These are phyloP conservation scores for Cytospora chrysosperma DNA, from an alignment of 2,329 filamentous ascomycete species.

Conservation along the genomic window DNA sequence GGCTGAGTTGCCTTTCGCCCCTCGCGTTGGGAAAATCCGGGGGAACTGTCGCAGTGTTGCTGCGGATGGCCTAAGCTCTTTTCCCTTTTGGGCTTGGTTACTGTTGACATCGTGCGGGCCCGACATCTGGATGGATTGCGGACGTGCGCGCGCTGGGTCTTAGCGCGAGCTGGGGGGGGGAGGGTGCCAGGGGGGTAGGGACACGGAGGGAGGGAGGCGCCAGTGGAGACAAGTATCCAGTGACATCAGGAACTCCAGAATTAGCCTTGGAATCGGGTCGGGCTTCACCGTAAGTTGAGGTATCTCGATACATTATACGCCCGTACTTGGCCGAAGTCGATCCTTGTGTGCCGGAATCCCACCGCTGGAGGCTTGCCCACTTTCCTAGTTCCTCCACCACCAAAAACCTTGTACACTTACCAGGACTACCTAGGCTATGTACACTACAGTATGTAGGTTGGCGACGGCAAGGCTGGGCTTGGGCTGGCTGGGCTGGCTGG, in stretches of 20 bases:
- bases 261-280: neutral
- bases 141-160: neutral
- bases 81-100: conserved; percentile 2
- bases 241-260: neutral
- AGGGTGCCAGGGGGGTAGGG: no score
- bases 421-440: no score
- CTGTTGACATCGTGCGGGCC: neutral
- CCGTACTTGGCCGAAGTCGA: neutral
- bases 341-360: neutral
- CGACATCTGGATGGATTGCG: neutral
- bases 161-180: neutral
- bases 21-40: neutral
- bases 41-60: neutral
- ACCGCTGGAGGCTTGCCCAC: neutral
- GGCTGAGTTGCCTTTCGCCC: neutral
- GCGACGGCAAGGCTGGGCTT: neutral
- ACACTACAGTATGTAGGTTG: no score
- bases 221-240: neutral
- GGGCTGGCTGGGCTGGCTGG: neutral
- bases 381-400: neutral
- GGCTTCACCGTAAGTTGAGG: neutral
- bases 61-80: neutral
- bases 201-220: no score
- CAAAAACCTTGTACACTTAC: neutral
- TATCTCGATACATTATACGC: neutral